These are phyloP conservation scores for Exobasidium cylindrosporum DNA, from an alignment of 1,284 basidiomycete genomes.

Conservation along the genomic window DNA sequence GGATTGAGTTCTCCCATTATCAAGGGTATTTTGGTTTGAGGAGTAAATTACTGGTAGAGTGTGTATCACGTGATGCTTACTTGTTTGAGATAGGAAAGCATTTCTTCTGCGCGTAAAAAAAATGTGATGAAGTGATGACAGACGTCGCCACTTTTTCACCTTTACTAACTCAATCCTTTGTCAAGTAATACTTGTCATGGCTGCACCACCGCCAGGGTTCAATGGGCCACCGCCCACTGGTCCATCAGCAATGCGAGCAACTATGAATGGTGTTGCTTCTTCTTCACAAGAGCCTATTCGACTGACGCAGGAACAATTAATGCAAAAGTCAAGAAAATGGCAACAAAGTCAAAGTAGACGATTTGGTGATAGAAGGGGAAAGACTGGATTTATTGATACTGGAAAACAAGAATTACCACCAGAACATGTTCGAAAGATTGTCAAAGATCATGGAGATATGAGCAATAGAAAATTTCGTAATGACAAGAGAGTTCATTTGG, in stretches of 20 bases:
- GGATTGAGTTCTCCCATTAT: too few relatives aligned
- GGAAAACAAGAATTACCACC: slow-evolving; percentile 72
- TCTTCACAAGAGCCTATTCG: slow-evolving; percentile 27
- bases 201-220: slow-evolving; percentile 15
- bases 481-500: slow-evolving; percentile 97
- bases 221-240: slow-evolving; percentile 1
- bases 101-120: too few relatives aligned
- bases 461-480: slow-evolving; percentile 71
- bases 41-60: too few relatives aligned
- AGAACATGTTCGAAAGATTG: slow-evolving; percentile 66
- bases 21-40: too few relatives aligned
- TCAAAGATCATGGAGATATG: slow-evolving; percentile 57
- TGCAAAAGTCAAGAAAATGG: slow-evolving; percentile 89
- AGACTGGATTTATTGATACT: slow-evolving; percentile 83
- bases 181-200: too few relatives aligned
- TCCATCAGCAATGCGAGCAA: slow-evolving; percentile 6
- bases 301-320: slow-evolving; percentile 73
- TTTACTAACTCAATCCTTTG: too few relatives aligned
- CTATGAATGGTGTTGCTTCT: background rate
- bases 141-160: too few relatives aligned
- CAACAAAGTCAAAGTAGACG: slow-evolving; percentile 85
- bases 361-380: slow-evolving; percentile 77
- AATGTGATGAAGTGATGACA: too few relatives aligned
- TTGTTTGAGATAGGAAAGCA: too few relatives aligned
- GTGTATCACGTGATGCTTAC: too few relatives aligned